A percentile compares a stretch with the other conserved stretches of the same genome.
Conservation (phyloP, 2,329 filamentous ascomycete genomes). For the Diaporthe sp. region DNA sequence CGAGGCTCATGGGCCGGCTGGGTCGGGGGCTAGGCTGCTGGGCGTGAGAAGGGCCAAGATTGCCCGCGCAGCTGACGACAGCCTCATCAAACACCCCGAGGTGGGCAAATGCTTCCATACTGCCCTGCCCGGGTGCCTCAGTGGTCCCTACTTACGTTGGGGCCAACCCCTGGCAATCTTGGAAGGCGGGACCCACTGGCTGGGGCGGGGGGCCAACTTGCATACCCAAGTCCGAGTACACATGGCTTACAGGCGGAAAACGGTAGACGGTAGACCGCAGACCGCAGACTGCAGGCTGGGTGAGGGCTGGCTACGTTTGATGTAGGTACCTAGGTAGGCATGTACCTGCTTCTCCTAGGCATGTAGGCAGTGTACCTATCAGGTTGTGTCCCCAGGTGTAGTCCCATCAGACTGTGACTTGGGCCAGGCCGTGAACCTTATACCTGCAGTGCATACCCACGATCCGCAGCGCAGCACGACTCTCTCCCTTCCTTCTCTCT, state of each 20-base stretch:
- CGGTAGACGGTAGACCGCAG: not conserved
- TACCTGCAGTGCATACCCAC: conserved; percentile 41
- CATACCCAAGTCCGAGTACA: not conserved
- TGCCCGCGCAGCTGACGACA: conserved; percentile 18
- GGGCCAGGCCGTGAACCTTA: conserved; percentile 33
- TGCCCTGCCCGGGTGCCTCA: conserved; percentile 12
- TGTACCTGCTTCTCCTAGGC: not conserved
- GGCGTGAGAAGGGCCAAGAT: conserved; percentile 14
- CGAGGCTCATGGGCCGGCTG: not conserved
- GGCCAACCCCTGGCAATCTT: conserved; percentile 26
- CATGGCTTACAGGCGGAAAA: conserved; percentile 15
- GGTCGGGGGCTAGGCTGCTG: not conserved
- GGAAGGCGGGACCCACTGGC: conserved; percentile 21
- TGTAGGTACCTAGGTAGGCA: not conserved
- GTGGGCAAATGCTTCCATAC: not conserved
- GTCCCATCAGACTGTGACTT: not conserved
- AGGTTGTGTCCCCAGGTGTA: too few species aligned
- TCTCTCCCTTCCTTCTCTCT: conserved; percentile 5
- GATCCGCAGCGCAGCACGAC: not conserved
- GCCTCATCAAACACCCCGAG: conserved; percentile 17
- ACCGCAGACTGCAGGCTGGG: not conserved
- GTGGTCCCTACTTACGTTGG: not conserved
- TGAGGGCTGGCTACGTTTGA: conserved; percentile 1
- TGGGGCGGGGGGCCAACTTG: not conserved
- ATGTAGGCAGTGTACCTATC: too few species aligned